Conservation (phyloP, 2,329 filamentous ascomycete species). For the Verticillium dahliae region DNA sequence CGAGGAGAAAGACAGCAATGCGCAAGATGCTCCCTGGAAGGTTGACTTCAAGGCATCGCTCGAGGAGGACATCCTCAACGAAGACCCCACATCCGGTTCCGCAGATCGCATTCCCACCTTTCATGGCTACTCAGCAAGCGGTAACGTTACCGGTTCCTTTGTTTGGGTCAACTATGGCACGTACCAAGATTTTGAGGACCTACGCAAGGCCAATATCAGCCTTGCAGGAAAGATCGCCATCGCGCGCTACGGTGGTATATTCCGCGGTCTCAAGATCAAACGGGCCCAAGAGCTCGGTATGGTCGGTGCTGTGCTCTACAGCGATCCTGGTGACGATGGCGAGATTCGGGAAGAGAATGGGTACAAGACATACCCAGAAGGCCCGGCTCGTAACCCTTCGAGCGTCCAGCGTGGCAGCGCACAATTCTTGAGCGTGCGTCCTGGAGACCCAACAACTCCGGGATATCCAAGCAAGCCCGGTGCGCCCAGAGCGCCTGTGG, state of each 20-base stretch:
- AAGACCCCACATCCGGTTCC: slow-evolving; percentile 73
- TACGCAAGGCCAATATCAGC: slow-evolving; percentile 66
- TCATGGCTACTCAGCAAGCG: slow-evolving; percentile 88
- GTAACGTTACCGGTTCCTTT: slow-evolving; percentile 82
- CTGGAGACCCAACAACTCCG: slow-evolving; percentile 77
- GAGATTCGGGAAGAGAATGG: slow-evolving; percentile 76
- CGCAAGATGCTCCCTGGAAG: slow-evolving; percentile 38
- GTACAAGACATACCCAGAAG: slow-evolving; percentile 71
- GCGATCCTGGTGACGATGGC: slow-evolving; percentile 84
- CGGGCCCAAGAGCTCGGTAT: slow-evolving; percentile 86
- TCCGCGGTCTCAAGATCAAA: slow-evolving; percentile 89
- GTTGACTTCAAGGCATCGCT: slow-evolving; percentile 74
- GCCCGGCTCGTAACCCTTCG: slow-evolving; percentile 80
- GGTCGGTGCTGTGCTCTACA: slow-evolving; percentile 78
- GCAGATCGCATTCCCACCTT: slow-evolving; percentile 77
- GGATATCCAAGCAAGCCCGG: slow-evolving; percentile 91
- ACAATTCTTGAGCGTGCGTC: slow-evolving; percentile 66
- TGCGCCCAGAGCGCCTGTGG: slow-evolving; percentile 65
- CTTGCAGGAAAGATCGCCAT: slow-evolving; percentile 82
- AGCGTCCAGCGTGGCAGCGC: slow-evolving; percentile 86
- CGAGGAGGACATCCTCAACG: slow-evolving; percentile 75
- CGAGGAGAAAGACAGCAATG: slow-evolving; percentile 27
- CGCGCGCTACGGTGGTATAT: slow-evolving; percentile 77
- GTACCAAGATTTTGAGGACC: slow-evolving; percentile 76
- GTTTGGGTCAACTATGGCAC: slow-evolving; percentile 92